phyloP scores from a whole-genome alignment of 2,329 filamentous ascomycete genomes.

The Phaeoacremonium minimum region DNA sequence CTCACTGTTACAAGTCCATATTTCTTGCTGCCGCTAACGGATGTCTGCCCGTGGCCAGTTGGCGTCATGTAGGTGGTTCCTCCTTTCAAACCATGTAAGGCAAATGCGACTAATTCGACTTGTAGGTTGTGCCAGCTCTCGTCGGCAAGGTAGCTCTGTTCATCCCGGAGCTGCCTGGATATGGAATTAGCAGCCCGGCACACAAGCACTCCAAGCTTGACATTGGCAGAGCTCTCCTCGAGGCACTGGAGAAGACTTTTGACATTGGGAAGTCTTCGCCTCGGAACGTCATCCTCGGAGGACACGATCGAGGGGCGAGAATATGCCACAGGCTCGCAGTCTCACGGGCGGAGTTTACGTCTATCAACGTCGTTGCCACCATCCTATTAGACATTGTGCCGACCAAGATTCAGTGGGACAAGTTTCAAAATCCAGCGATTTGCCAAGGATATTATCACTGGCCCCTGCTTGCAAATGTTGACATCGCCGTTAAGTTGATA shows the following conservation, averaged over 20 bases:
- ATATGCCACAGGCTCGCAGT: conserved; percentile 44
- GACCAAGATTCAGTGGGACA: conserved; percentile 37
- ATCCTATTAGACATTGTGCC: conserved; percentile 45
- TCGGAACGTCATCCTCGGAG: conserved; percentile 35
- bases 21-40: not conserved
- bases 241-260: conserved; percentile 28
- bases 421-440: conserved; percentile 29
- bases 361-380: conserved; percentile 30
- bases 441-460: conserved; percentile 41
- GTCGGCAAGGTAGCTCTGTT: conserved; percentile 35
- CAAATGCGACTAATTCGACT: too few relatives aligned
- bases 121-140: conserved; percentile 30
- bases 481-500: conserved; percentile 36
- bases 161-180: conserved; percentile 41
- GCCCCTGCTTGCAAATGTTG: conserved; percentile 42
- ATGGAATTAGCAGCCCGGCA: conserved; percentile 33
- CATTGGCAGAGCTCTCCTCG: conserved; percentile 35
- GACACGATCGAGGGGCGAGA: conserved; percentile 45
- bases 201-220: conserved; percentile 29
- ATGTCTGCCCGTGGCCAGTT: conserved; percentile 9
- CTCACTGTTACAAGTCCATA: not conserved
- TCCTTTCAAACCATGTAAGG: conserved; percentile 1
- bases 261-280: conserved; percentile 9
- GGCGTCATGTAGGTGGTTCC: conserved; percentile 19
- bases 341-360: conserved; percentile 21